phyloP scores from a whole-genome alignment of 108 stramenopile genomes.

The Skeletonema grethae region DNA sequence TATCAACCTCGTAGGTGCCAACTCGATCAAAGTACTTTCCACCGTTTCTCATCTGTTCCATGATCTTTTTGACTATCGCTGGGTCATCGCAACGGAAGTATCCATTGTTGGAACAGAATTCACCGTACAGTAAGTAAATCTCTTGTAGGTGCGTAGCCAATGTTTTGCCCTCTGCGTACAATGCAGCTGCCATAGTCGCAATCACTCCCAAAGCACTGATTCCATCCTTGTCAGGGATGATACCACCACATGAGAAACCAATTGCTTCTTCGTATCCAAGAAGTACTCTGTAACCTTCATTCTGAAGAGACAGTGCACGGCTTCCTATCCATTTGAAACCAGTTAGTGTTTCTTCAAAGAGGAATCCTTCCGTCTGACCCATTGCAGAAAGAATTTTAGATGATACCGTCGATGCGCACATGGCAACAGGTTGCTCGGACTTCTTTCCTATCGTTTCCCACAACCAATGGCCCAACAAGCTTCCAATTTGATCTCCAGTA shows the following conservation, averaged over 20 bases:
- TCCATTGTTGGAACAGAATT: slow-evolving; percentile 90
- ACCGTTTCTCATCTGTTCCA: slow-evolving; percentile 72
- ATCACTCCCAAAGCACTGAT: slow-evolving; percentile 83
- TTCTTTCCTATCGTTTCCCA: slow-evolving; percentile 77
- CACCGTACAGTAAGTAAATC: slow-evolving; percentile 90
- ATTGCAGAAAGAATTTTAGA: slow-evolving; percentile 91
- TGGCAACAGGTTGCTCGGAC: slow-evolving; percentile 74
- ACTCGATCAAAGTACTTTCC: slow-evolving; percentile 74
- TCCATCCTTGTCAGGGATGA: slow-evolving; percentile 94
- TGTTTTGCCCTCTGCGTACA: slow-evolving; percentile 68
- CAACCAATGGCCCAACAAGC: slow-evolving; percentile 89
- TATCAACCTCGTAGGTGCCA: slow-evolving; percentile 69
- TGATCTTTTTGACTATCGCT: slow-evolving; percentile 68
- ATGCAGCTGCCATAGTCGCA: slow-evolving; percentile 74
- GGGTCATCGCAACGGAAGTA: slow-evolving; percentile 91
- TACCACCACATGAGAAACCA: slow-evolving; percentile 91
- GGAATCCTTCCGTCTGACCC: slow-evolving; percentile 86
- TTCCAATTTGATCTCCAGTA: slow-evolving; percentile 96
- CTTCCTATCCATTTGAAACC: slow-evolving; percentile 98
- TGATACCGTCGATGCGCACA: slow-evolving; percentile 95
- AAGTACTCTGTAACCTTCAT: slow-evolving; percentile 77
- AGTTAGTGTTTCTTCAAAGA: slow-evolving; percentile 94
- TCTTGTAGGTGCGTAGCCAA: slow-evolving; percentile 68
- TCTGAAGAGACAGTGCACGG: slow-evolving; percentile 58
- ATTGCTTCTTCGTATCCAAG: slow-evolving; percentile 98